Evolutionary conservation across 139 green algal species (phyloP).

Genomic region (Pedinophyceae sp.): DNA sequence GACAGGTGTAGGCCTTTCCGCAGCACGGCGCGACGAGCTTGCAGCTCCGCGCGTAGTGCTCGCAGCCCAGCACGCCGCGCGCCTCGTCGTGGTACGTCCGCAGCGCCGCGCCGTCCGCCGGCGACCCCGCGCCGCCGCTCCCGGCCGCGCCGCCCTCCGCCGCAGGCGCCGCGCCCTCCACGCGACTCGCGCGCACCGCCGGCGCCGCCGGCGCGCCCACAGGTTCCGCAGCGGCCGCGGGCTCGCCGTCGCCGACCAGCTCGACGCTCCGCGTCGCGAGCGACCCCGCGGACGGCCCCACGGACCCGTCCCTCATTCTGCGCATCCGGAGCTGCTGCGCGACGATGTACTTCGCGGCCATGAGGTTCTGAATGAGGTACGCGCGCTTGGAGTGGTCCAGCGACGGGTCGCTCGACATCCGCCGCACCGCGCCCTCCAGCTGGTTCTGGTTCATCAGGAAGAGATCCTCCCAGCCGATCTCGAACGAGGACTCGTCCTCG

Average conservation of each 20-base stretch:
- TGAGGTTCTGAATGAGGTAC: constrained; percentile 96
- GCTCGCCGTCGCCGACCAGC: too few species aligned
- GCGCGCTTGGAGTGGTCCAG: constrained; percentile 82
- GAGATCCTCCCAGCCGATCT: constrained; percentile 89
- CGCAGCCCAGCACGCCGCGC: constrained; percentile 32
- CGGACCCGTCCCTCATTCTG: too few species aligned
- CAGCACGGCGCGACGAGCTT: constrained; percentile 85
- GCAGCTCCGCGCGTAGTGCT: constrained; percentile 43
- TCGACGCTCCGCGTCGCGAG: too few species aligned
- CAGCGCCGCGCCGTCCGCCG: background rate
- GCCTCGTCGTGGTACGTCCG: constrained; percentile 25
- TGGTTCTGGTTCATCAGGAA: constrained; percentile 98
- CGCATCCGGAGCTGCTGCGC: constrained; percentile 56
- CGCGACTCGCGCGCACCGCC: background rate
- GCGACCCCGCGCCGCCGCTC: background rate
- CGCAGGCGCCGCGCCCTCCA: background rate
- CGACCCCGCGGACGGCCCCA: too few species aligned
- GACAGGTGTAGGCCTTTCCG: constrained; percentile 52
- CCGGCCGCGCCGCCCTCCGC: background rate
- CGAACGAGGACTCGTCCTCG: constrained; percentile 37
- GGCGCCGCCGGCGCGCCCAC: too few species aligned
- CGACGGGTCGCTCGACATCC: constrained; percentile 57
- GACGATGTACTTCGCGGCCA: constrained; percentile 69
- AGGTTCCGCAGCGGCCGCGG: too few species aligned
- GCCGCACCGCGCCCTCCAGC: constrained; percentile 84